Conservation (phyloP, 78 protist species). For the Thecamonas trahens region DNA sequence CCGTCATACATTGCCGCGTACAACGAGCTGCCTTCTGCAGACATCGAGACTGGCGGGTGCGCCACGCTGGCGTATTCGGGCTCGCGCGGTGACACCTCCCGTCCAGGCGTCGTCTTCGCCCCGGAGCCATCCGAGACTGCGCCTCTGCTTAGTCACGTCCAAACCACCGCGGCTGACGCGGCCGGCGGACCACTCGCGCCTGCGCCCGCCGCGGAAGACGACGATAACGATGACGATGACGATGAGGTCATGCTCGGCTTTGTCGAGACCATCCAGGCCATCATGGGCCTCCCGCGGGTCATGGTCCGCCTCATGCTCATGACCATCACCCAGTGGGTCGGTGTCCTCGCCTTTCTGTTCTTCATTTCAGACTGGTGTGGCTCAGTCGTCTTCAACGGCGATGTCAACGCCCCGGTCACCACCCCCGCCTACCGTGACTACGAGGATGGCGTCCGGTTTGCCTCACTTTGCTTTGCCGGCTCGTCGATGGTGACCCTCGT, state of each 20-base stretch:
- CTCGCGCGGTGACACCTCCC: too few relatives aligned
- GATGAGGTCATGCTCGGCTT: neutral
- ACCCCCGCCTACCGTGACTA: neutral
- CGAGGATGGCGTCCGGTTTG: neutral
- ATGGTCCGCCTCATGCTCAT: neutral
- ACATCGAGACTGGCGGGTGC: too few relatives aligned
- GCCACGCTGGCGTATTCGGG: too few relatives aligned
- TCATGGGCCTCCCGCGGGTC: neutral
- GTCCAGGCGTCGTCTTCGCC: too few relatives aligned
- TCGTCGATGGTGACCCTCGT: neutral
- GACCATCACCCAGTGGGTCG: neutral
- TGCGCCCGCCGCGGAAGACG: too few relatives aligned
- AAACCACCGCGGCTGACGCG: too few relatives aligned
- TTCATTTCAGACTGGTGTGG: neutral
- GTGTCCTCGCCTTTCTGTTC: neutral
- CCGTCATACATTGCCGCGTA: too few relatives aligned
- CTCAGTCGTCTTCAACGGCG: neutral
- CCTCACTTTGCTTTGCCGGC: neutral
- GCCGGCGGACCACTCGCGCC: too few relatives aligned
- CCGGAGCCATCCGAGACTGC: too few relatives aligned
- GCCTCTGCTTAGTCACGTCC: too few relatives aligned
- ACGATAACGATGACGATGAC: neutral
- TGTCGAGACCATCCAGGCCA: neutral
- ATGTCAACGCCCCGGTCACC: neutral
- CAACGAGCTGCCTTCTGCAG: too few relatives aligned